Conservation (phyloP, 148 eudicot genomes). For the Rhododendron vialii region DNA sequence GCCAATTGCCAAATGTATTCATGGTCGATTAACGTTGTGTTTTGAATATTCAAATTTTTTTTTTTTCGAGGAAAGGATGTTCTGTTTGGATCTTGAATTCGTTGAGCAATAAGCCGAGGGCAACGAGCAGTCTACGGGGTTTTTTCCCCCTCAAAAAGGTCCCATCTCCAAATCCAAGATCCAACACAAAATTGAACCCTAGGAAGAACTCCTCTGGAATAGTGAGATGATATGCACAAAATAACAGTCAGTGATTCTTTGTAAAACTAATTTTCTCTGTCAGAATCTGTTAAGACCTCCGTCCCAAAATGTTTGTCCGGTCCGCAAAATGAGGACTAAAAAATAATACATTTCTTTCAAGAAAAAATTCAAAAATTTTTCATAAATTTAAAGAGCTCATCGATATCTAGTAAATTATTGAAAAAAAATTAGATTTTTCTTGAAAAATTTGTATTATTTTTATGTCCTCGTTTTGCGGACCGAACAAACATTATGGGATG, state of each 20-base stretch:
- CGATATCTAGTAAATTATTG: no score
- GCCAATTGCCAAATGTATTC: no score
- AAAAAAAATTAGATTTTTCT: no score
- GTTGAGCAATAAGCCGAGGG: background rate
- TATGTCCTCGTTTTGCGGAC: no score
- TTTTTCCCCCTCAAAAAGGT: background rate
- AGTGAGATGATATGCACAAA: background rate
- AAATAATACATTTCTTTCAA: no score
- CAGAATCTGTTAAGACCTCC: background rate
- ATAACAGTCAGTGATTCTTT: background rate
- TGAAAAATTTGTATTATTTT: no score
- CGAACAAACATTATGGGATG: no score
- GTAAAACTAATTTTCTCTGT: background rate
- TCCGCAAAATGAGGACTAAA: no score
- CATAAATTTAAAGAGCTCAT: no score
- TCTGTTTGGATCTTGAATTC: background rate
- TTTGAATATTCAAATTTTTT: background rate
- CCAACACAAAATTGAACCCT: background rate
- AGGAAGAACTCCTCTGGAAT: background rate
- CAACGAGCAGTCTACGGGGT: background rate
- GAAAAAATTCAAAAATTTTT: no score
- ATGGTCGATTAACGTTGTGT: background rate
- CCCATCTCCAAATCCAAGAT: background rate
- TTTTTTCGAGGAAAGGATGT: no score
- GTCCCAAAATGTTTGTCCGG: no score